Conservation (phyloP, 208 protist species). For the Vickermania spadyakhi region DNA sequence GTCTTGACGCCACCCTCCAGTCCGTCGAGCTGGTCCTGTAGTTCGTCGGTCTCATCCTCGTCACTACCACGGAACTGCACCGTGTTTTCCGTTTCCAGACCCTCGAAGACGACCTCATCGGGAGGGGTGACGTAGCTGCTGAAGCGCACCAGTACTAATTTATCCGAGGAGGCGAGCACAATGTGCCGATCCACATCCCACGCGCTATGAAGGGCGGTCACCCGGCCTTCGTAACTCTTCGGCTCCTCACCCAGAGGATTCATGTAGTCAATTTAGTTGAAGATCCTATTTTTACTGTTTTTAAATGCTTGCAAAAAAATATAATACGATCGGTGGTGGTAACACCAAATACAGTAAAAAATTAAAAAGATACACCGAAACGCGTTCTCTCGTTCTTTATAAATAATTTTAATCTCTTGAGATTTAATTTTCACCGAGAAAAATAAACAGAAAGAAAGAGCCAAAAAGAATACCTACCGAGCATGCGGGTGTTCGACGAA, state of each 20-base stretch:
- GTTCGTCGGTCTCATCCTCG: constrained; percentile 1
- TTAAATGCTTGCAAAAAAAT: too few relatives aligned
- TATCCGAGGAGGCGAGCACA: constrained; percentile 72
- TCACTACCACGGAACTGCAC: background rate
- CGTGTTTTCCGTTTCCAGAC: constrained; percentile 36
- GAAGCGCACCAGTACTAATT: constrained; percentile 69
- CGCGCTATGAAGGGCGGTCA: constrained; percentile 45
- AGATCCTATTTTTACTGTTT: background rate
- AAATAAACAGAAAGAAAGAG: too few relatives aligned
- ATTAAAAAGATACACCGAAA: too few relatives aligned
- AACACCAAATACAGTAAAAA: too few relatives aligned
- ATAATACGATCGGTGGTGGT: too few relatives aligned
- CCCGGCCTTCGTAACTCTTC: constrained; percentile 13
- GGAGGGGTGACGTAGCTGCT: constrained; percentile 42
- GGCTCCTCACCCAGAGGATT: background rate
- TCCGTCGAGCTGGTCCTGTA: constrained; percentile 1
- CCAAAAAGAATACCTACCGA: too few relatives aligned
- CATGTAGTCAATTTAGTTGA: too few relatives aligned
- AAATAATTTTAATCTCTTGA: too few relatives aligned
- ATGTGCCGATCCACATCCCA: constrained; percentile 85
- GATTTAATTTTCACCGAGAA: too few relatives aligned
- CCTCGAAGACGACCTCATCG: constrained; percentile 80
- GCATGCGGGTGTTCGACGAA: too few relatives aligned
- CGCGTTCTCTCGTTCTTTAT: too few relatives aligned
- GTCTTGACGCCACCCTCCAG: constrained; percentile 1